Percentiles rank a stretch among this genome's conserved stretches.
These are phyloP conservation scores for Rhodotorula kratochvilovae DNA, from an alignment of 768 basidiomycete genomes.

Conservation along the genomic window DNA sequence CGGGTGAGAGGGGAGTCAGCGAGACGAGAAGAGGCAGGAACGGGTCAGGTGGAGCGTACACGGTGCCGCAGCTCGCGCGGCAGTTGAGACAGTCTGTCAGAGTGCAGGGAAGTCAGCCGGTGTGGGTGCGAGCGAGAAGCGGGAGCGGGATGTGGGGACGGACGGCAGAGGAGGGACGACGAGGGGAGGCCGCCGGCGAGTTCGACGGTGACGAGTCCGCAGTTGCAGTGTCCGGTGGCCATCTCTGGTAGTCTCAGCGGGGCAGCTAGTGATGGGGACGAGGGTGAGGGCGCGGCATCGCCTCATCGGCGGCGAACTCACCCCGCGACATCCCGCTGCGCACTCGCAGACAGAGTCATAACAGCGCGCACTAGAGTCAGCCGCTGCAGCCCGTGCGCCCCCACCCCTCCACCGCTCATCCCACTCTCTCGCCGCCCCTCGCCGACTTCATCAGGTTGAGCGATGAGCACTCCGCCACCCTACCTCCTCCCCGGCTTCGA, in stretches of 20 bases:
- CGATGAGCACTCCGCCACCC: slow-evolving; percentile 6
- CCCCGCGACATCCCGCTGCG: too few species aligned
- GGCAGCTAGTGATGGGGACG: neutral
- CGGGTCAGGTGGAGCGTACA: neutral
- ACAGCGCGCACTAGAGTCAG: too few species aligned
- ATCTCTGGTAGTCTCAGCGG: neutral
- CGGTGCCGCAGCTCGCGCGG: slow-evolving; percentile 8
- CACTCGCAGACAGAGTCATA: too few species aligned
- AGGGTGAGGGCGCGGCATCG: neutral
- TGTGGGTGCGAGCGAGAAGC: neutral
- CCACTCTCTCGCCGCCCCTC: neutral
- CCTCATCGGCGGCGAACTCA: too few species aligned
- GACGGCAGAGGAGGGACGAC: slow-evolving; percentile 16
- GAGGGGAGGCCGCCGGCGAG: neutral
- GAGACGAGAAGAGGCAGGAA: too few species aligned
- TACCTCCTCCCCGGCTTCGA: slow-evolving; percentile 28
- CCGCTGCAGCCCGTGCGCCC: too few species aligned
- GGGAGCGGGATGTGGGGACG: neutral
- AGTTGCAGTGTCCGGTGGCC: slow-evolving; percentile 18
- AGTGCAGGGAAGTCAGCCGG: neutral
- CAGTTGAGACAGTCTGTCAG: slow-evolving; percentile 24
- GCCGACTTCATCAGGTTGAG: neutral
- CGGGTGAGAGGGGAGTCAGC: too few species aligned
- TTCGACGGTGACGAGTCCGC: slow-evolving; percentile 7
- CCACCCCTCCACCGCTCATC: neutral